Evolutionary conservation across 176 grass and related monocot species (phyloP), one percentile per base, ranked within the genome.

Genomic region (Tillandsia fasciculata): DNA sequence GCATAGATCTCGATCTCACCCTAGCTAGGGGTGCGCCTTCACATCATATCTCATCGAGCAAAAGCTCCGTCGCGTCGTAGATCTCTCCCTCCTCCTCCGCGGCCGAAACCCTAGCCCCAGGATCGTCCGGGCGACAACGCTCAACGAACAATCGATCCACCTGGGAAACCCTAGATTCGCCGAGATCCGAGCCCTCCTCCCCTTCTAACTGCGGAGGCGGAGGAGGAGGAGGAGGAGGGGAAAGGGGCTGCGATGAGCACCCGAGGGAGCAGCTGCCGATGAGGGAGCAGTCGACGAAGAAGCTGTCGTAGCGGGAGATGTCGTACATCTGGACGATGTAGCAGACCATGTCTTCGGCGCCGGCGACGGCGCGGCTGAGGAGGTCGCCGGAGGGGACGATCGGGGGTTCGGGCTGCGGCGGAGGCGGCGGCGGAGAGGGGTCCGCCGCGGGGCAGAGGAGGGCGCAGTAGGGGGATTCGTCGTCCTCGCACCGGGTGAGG

Each of bases 271-370:
- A 61, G 56, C 22, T 3, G 56, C 17, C 7, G 56, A 61, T 9
- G 56, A 61, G 56, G 56, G 56, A 61, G 56, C 56, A 61, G 15
- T 61, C 56, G 56, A 61, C 12, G 56, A 61, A 61, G 15, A 18
- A 20, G 56, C 15, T 20, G 56, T 61, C 13, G 56, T 61, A 61
- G n/a, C 56, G 15, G 56, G 17, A 7, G 56, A 18, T 20, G 56
- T 61, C 56, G 17, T 61, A 61, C 17, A 61, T 15, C 56, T 61
- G 56, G 56, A 61, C 17, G n/a, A 61, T 61, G 56, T 61, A 61
- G 56, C 56, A 61, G 6, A 20, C 33, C 33, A 42, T 42, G 33
- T 42, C 13, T 14, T 61, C 15, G 3, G 56, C 15, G 13, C 8
- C 56, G 56, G 56, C 15, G 56, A 2, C 56, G 56, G 2, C 1